A percentile compares a stretch with the other conserved stretches of the same genome.
Conservation (phyloP, 176 grass and related monocot genomes). For the Eragrostis nindensis region DNA sequence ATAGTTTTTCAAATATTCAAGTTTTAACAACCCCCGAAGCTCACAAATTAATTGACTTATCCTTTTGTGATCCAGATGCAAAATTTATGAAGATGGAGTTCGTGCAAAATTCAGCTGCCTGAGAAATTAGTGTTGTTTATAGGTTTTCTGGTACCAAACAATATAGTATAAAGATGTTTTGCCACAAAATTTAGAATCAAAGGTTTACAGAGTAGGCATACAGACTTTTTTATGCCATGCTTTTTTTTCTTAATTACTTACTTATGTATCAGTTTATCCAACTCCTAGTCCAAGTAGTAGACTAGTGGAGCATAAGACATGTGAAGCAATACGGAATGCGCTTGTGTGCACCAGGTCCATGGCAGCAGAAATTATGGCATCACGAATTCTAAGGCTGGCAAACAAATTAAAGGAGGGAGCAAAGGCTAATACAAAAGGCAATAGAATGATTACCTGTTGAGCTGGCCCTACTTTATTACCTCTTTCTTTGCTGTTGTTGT, state of each 20-base stretch:
- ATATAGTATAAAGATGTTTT: neutral
- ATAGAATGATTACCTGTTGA: constrained; percentile 58
- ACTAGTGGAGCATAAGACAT: too few species aligned
- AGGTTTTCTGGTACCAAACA: neutral
- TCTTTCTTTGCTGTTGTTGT: constrained; percentile 28
- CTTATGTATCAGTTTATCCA: constrained; percentile 10
- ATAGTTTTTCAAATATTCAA: neutral
- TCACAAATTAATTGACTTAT: neutral
- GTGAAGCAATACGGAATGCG: neutral
- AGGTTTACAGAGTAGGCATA: constrained; percentile 21
- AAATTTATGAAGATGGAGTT: neutral
- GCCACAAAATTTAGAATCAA: constrained; percentile 26
- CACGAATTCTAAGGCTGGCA: constrained; percentile 47
- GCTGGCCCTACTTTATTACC: constrained; percentile 56
- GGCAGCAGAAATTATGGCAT: constrained; percentile 45
- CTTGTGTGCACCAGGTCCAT: constrained; percentile 47
- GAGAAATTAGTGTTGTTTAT: neutral
- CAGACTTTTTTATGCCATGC: neutral
- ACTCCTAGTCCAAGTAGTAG: neutral
- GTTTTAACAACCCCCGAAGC: neutral
- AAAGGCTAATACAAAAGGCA: constrained; percentile 54
- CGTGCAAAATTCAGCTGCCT: neutral
- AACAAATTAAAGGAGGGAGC: constrained; percentile 45
- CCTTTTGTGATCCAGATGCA: constrained; percentile 4
- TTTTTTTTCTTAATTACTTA: too few species aligned